Evolutionary conservation across 2,329 filamentous ascomycete species (phyloP), one percentile per base, ranked within the genome.

Genomic region (Pestalotiopsis sp.): DNA sequence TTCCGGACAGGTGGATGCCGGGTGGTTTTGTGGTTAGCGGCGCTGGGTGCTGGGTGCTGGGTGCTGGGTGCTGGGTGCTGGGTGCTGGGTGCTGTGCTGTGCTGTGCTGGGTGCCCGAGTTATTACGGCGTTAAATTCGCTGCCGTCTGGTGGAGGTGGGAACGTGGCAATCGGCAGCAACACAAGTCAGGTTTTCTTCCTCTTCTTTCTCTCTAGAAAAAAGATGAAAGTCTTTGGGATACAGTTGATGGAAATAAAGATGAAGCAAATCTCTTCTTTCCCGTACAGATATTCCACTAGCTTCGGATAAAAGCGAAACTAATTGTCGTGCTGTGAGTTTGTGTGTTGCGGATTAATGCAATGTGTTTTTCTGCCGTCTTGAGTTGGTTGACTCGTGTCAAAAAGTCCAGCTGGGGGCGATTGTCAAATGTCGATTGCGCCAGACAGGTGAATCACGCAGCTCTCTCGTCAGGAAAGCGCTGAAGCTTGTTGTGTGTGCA

Each of bases 1-100:
- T 45, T 64, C 61, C 61, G 61, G 61, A 64, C 61, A 64, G 61
- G 61, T 64, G 61, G 61, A 64, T 64, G 61, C 61, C 61, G 61
- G 31, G 59, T 62, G 59, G n/a, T 62, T 27, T 62, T 62, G n/a
- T 62, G 59, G 59, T 62, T 39, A 36, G 23, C 27, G 57, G 27
- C 57, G 14, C 11, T 9, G 14, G 23, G 23, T 52, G 20, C 9
- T 52, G 20, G 13, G 56, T 58, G 17, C n/a, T n/a, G n/a, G n/a
- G n/a, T n/a, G n/a, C n/a, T n/a, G n/a, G 4, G 23, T 27, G 27
- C 27, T 27, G 27, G 27, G 56, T 58, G 56, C 56, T 52, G 20
- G 13, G 23, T 52, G 20, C 9, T 52, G 20, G 13, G 56, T 59
- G 17, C 20, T 23, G 20, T 23, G 20, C 20, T 23, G 20, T 23